Evolutionary conservation across 2,329 filamentous ascomycete genomes (phyloP).

Genomic region (Beauveria medogensis): DNA sequence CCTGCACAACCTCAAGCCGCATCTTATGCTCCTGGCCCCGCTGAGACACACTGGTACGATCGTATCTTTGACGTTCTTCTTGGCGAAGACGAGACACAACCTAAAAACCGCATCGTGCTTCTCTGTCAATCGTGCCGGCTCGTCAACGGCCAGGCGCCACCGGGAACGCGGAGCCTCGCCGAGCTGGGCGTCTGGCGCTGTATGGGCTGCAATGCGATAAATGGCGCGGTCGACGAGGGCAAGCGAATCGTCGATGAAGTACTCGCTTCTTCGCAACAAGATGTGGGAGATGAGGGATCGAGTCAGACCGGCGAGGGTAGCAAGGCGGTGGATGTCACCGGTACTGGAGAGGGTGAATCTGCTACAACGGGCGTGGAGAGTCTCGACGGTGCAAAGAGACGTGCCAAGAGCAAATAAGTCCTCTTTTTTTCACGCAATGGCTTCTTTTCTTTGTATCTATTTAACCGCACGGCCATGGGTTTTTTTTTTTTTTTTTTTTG

Average conservation of each 20-base stretch:
- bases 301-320: constrained; percentile 12
- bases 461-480: not conserved
- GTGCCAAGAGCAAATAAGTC: constrained; percentile 17
- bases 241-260: constrained; percentile 65
- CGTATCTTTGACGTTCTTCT: constrained; percentile 84
- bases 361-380: constrained; percentile 12
- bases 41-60: constrained; percentile 78
- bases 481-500: not conserved
- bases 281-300: constrained; percentile 12
- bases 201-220: constrained; percentile 71
- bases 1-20: constrained; percentile 16
- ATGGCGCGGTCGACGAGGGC: constrained; percentile 73
- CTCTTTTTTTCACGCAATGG: not conserved
- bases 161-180: constrained; percentile 66
- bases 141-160: constrained; percentile 92
- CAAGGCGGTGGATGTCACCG: constrained; percentile 9
- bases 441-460: not conserved
- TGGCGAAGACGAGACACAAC: constrained; percentile 87
- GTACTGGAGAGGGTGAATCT: not conserved
- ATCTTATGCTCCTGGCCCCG: constrained; percentile 9
- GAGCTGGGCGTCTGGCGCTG: constrained; percentile 87
- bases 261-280: constrained; percentile 24
- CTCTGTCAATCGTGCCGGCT: constrained; percentile 77
- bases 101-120: constrained; percentile 83
- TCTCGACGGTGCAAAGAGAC: constrained; percentile 19